These are phyloP conservation scores for Yarrowia galli DNA, from an alignment of 1,139 yeast genomes.

Conservation along the genomic window DNA sequence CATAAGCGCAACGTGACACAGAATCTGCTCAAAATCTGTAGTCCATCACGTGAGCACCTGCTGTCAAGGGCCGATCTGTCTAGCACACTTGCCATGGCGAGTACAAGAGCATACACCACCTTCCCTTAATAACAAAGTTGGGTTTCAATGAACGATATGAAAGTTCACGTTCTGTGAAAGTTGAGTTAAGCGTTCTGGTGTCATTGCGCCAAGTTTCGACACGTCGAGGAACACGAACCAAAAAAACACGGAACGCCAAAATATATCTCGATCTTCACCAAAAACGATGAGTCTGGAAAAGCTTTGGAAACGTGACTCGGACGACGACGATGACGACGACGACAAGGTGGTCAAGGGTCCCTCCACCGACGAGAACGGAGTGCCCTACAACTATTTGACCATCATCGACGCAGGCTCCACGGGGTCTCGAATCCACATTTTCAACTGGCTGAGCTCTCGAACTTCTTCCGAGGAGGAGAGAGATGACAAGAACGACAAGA, in stretches of 20 bases:
- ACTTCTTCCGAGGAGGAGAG: neutral
- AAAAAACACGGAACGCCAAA: neutral
- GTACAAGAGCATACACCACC: neutral
- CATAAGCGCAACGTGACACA: too few relatives aligned
- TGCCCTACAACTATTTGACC: slow-evolving; percentile 71
- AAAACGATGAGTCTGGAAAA: neutral
- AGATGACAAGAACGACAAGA: slow-evolving; percentile 42
- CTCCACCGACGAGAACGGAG: slow-evolving; percentile 48
- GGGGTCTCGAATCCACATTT: slow-evolving; percentile 78
- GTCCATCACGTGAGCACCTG: too few relatives aligned
- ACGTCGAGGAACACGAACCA: neutral
- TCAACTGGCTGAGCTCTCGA: slow-evolving; percentile 63
- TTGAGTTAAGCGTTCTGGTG: neutral
- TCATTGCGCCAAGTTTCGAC: slow-evolving; percentile 15
- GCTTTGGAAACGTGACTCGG: slow-evolving; percentile 10
- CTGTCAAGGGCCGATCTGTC: too few relatives aligned
- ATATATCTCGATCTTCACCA: neutral
- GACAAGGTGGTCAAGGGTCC: slow-evolving; percentile 40
- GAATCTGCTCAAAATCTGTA: too few relatives aligned
- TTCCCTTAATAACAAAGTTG: neutral
- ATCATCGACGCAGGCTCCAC: slow-evolving; percentile 85
- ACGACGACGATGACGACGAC: slow-evolving; percentile 20
- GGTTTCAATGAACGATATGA: neutral
- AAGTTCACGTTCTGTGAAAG: neutral
- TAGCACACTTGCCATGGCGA: neutral